These are phyloP conservation scores for Priceomyces fermenticarens DNA, from an alignment of 805 yeast species.

Conservation along the genomic window DNA sequence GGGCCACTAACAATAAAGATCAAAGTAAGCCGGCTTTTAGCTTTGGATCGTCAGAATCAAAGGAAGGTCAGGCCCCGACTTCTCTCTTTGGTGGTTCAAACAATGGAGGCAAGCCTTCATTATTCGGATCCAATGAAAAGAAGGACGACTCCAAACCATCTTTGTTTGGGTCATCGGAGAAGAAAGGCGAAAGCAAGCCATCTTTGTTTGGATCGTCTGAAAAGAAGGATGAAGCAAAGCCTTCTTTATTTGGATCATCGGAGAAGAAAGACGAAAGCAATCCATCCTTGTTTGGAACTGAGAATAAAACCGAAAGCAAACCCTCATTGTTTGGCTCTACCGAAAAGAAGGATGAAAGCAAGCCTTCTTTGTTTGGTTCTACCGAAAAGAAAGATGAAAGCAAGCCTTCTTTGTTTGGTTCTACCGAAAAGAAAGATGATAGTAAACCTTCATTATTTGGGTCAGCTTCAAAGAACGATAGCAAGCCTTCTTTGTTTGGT, in stretches of 20 bases:
- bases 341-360: conserved; percentile 3
- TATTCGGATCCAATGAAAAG: conserved; percentile 15
- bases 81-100: background rate
- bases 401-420: conserved; percentile 11
- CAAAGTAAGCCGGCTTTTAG: conserved; percentile 11
- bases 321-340: conserved; percentile 13
- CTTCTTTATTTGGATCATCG: conserved; percentile 15
- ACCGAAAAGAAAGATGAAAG: conserved; percentile 3
- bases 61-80: conserved; percentile 3
- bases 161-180: conserved; percentile 6
- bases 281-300: conserved; percentile 11
- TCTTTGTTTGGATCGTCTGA: conserved; percentile 10
- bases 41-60: conserved; percentile 3
- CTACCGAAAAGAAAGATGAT: conserved; percentile 8
- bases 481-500: conserved; percentile 17
- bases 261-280: conserved; percentile 10
- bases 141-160: conserved; percentile 12
- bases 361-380: background rate
- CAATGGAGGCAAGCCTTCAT: conserved; percentile 9
- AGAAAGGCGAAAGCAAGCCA: conserved; percentile 9
- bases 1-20: conserved; percentile 7
- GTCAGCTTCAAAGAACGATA: conserved; percentile 3
- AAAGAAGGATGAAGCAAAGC: conserved; percentile 8
- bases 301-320: conserved; percentile 3
- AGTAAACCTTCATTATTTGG: conserved; percentile 15